Base-by-base conservation (phyloP, 2,329 filamentous ascomycete species). In the Geosmithia morbida region DNA sequence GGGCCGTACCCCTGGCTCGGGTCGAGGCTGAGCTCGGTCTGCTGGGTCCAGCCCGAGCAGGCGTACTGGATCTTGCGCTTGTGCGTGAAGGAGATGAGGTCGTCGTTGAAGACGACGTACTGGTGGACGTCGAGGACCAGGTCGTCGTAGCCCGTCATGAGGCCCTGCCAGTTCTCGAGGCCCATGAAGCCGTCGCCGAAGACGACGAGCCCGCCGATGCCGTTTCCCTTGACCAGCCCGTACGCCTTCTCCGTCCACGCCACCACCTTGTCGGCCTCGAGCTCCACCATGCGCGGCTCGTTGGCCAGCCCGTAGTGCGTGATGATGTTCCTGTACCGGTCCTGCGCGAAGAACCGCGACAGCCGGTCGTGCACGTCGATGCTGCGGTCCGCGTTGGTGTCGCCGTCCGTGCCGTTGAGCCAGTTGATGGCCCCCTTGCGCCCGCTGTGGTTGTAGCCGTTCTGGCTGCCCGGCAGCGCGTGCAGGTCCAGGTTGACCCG, bases 381-480 rank as follows among this genome's bases (percentile, higher is more conserved):
- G 2, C 87, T 86, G 37, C 90, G 79, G 56, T 94, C 75, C 0
- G 74, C 83, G 61, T 96, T 95, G 14, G 80, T 62, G 1, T 74
- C 70, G 11, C 92, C 90, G 57, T 95, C 72, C 0, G 86, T 83
- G n/a, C 92, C 92, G 56, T 92, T 92, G 40, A 97, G 68, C 92
- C 92, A 98, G 22, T 79, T 74, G 52, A 97, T 90, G 1, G 66
- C 51, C 1, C 92, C 90, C 60, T 85, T 82, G 10, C 81, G 79
- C 0, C 92, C 92, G 55, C 86, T 94, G 63, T 98, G 92, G 57
- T 96, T 96, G 90, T 90, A 97, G 2, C 92, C 92, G 57, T 98
- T 98, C 59, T 97, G 92, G 51, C 85, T 90, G 0, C 92, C 92
- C 0, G 90, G 90, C 0, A 92, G 71, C n/a, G 76, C 88, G 65